Evolutionary conservation across 2,329 filamentous ascomycete genomes (phyloP).

Genomic region (Cucurbitaria berberidis): DNA sequence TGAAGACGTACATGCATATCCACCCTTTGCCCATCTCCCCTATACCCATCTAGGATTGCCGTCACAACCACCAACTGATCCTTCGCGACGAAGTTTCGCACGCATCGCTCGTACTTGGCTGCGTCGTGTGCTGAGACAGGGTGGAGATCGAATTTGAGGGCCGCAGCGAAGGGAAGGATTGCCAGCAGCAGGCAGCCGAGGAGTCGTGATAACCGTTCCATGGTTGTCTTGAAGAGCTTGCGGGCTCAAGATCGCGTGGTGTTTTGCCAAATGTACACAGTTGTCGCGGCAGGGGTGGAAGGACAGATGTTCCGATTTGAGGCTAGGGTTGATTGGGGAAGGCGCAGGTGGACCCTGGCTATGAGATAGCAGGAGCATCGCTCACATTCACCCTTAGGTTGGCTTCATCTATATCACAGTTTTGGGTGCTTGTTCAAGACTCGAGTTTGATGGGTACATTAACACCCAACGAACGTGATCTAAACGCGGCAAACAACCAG

Average conservation of each 20-base stretch:
- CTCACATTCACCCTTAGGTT: no score
- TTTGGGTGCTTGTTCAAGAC: neutral
- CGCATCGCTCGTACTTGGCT: slow-evolving; percentile 78
- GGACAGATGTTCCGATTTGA: slow-evolving; percentile 43
- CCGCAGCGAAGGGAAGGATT: slow-evolving; percentile 58
- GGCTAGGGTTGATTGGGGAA: slow-evolving; percentile 18
- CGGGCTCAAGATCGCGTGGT: slow-evolving; percentile 25
- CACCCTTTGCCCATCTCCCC: slow-evolving; percentile 89
- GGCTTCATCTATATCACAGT: no score
- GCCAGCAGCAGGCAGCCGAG: slow-evolving; percentile 45
- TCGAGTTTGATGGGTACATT: no score
- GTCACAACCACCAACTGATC: slow-evolving; percentile 97
- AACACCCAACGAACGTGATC: no score
- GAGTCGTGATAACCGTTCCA: slow-evolving; percentile 45
- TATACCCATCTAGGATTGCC: slow-evolving; percentile 80
- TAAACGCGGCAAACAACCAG: no score
- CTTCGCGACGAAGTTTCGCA: slow-evolving; percentile 92
- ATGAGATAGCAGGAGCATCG: neutral
- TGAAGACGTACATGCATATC: slow-evolving; percentile 82
- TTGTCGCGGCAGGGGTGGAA: slow-evolving; percentile 30
- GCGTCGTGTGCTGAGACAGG: slow-evolving; percentile 69
- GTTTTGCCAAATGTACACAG: slow-evolving; percentile 30
- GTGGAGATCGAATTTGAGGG: slow-evolving; percentile 92
- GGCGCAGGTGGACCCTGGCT: slow-evolving; percentile 15
- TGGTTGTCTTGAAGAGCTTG: slow-evolving; percentile 25